Evolutionary conservation across 1,284 basidiomycete genomes (phyloP).

Genomic region (Termitomyces sp.): DNA sequence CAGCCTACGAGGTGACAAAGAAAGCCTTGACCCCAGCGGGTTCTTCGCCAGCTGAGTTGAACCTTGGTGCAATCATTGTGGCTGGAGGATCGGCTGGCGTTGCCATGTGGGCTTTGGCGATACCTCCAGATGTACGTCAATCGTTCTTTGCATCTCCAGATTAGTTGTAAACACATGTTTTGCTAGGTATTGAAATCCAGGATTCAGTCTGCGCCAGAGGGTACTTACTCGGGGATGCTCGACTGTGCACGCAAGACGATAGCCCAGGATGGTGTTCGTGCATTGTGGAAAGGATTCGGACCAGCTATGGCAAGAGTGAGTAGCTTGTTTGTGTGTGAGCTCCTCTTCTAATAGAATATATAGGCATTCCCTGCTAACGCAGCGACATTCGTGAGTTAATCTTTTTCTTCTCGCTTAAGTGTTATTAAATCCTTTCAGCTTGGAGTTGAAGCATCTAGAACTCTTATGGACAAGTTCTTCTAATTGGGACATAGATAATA

Average conservation of each 20-base stretch:
- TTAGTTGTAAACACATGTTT: not conserved
- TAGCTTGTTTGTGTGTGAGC: slow-evolving; percentile 15
- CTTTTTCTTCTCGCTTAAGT: slow-evolving; percentile 2
- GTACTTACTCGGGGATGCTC: slow-evolving; percentile 91
- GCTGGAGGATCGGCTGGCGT: slow-evolving; percentile 95
- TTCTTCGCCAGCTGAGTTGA: slow-evolving; percentile 74
- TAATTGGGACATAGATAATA: slow-evolving; percentile 25
- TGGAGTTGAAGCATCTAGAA: slow-evolving; percentile 78
- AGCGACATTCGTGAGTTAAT: slow-evolving; percentile 81
- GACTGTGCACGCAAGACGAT: slow-evolving; percentile 94
- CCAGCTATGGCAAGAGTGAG: slow-evolving; percentile 91
- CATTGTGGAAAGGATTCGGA: slow-evolving; percentile 96
- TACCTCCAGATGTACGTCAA: slow-evolving; percentile 83
- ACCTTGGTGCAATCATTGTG: slow-evolving; percentile 83
- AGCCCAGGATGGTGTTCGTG: slow-evolving; percentile 82
- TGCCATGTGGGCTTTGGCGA: slow-evolving; percentile 96
- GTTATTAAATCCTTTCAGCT: slow-evolving; percentile 41
- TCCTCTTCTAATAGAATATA: slow-evolving; percentile 9
- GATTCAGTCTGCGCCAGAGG: slow-evolving; percentile 93
- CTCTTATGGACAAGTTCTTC: slow-evolving; percentile 63
- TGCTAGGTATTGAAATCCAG: slow-evolving; percentile 90
- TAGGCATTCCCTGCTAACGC: slow-evolving; percentile 92
- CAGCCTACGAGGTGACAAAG: slow-evolving; percentile 94
- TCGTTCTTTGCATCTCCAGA: not conserved
- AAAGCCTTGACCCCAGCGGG: slow-evolving; percentile 77